These are phyloP conservation scores for Hyparrhenia diplandra DNA, from an alignment of 176 grass and related monocot genomes.

Conservation along the genomic window DNA sequence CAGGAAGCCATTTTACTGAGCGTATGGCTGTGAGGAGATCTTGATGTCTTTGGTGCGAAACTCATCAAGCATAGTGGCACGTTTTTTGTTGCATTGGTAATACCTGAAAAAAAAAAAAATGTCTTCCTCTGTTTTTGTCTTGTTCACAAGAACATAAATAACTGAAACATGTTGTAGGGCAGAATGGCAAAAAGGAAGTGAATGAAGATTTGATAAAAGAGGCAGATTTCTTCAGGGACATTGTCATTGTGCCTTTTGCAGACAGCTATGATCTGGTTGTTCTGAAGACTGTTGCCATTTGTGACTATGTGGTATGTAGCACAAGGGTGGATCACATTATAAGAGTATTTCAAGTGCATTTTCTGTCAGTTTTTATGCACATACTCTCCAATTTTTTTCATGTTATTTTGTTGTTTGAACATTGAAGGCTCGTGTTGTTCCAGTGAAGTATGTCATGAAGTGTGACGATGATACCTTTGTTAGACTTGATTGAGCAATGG, in stretches of 20 bases:
- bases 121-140: not conserved
- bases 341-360: not conserved
- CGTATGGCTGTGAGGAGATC: slow-evolving; percentile 79
- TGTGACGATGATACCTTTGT: slow-evolving; percentile 78
- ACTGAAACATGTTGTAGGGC: slow-evolving; percentile 36
- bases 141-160: not conserved
- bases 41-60: slow-evolving; percentile 70
- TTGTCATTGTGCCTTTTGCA: slow-evolving; percentile 62
- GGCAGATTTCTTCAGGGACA: slow-evolving; percentile 71
- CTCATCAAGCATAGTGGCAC: slow-evolving; percentile 54
- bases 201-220: slow-evolving; percentile 69
- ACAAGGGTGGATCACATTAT: not conserved
- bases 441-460: slow-evolving; percentile 65
- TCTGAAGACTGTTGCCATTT: slow-evolving; percentile 80
- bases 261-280: slow-evolving; percentile 82
- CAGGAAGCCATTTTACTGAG: slow-evolving; percentile 67
- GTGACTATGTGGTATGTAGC: slow-evolving; percentile 60
- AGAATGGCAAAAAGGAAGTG: slow-evolving; percentile 56
- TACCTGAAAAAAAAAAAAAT: not conserved
- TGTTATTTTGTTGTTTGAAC: slow-evolving; percentile 18
- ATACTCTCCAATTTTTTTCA: not conserved
- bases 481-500: slow-evolving; percentile 51
- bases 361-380: not conserved
- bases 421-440: slow-evolving; percentile 47
- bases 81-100: slow-evolving; percentile 88